These are phyloP conservation scores for Lumnitzera littorea DNA, from an alignment of 345 rosid species.

Conservation along the genomic window DNA sequence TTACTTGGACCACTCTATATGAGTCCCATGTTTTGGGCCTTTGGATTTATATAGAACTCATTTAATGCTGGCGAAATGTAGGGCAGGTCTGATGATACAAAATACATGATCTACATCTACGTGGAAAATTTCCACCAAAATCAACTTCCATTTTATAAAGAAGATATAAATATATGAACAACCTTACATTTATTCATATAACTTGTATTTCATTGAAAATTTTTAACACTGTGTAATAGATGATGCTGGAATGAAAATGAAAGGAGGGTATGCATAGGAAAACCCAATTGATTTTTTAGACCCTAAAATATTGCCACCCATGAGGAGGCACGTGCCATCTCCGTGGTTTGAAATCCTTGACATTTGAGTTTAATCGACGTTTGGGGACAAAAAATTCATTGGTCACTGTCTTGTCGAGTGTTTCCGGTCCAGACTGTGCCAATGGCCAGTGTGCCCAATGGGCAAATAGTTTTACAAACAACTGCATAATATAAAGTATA, in stretches of 20 bases:
- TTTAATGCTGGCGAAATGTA: no score
- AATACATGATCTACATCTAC: no score
- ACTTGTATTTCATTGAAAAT: neutral
- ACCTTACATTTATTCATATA: no score
- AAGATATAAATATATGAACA: no score
- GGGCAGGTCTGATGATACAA: no score
- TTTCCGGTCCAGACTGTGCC: conserved; percentile 9
- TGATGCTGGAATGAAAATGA: neutral
- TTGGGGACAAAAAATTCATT: conserved; percentile 11
- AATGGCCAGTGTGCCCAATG: conserved; percentile 1
- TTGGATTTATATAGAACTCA: no score
- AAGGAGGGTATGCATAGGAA: conserved; percentile 24
- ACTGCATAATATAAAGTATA: no score
- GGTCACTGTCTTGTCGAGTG: conserved; percentile 10
- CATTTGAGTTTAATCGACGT: conserved; percentile 10
- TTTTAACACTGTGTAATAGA: neutral
- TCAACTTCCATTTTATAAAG: no score
- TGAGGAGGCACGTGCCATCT: conserved; percentile 8
- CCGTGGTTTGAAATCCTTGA: conserved; percentile 13
- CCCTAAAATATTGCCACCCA: conserved; percentile 10
- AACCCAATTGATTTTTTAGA: conserved; percentile 3
- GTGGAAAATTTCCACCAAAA: no score
- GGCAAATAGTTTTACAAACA: neutral
- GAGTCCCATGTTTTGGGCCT: no score
- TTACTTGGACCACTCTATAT: no score